Evolutionary conservation across 2,329 filamentous ascomycete genomes (phyloP), one percentile per base, ranked within the genome.

Genomic region (Trichoderma sp.): DNA sequence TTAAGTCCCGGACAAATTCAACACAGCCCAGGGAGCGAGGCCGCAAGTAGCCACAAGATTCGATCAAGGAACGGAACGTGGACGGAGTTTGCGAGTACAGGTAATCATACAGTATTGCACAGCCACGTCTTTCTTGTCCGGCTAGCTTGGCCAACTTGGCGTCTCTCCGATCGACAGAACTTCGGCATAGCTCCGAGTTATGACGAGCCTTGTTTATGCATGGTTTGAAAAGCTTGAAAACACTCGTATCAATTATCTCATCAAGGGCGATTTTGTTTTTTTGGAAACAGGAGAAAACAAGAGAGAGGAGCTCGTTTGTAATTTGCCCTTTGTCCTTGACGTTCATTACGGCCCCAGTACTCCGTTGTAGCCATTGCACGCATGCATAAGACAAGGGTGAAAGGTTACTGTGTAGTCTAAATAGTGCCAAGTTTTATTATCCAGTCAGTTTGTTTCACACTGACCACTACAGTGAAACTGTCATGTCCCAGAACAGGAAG

Each of bases 171-270:
- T 68, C 57, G 57, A 53, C 66, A 62, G 32, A 32, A 53, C n/a
- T 53, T 20, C 43, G 43, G 43, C 13, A 53, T 57, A 59, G 30
- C 39, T 68, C 55, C 66, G 55, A 61, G 36, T 32, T 68, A 61
- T 62, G 66, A 68, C 66, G 66, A 62, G 66, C 39, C 26, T 34
- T 32, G 8, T 34, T 61, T 62, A 68, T 68, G 66, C 66, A 28
- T 36, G 34, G n/a, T 1, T 32, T 58, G 34, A 53, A n/a, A 53
- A 65, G n/a, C 8, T 23, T 30, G 34, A 53, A 20, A 55, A 65
- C n/a, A 55, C 47, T 32, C 17, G 26, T 43, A 30, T 62, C 6
- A 26, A 36, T 59, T 23, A 36, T 30, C 30, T 30, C 26, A 57
- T 57, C 43, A 57, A 17, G 26, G 53, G 2, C 12, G 20, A 65